phyloP scores from a whole-genome alignment of 2,329 filamentous ascomycete genomes.

The Colletotrichum orbiculare region DNA sequence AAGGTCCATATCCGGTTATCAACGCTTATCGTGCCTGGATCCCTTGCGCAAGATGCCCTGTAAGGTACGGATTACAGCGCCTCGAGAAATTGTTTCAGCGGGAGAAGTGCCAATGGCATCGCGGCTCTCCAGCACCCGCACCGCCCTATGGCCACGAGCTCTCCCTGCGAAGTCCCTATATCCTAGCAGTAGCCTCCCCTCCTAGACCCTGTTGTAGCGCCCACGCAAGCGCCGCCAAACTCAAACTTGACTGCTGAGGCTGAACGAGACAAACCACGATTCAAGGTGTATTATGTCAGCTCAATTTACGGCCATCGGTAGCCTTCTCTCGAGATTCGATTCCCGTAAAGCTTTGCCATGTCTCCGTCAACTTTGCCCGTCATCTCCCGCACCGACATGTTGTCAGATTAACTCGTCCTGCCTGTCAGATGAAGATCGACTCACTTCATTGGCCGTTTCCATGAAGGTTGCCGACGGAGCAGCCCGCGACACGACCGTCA shows the following conservation, averaged over 20 bases:
- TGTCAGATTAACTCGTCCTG: background rate
- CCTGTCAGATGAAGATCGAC: constrained; percentile 3
- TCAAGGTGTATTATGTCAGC: constrained; percentile 15
- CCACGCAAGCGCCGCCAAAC: too few relatives aligned
- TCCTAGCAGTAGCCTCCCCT: background rate
- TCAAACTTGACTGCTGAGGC: too few relatives aligned
- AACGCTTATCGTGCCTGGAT: too few relatives aligned
- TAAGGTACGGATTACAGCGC: too few relatives aligned
- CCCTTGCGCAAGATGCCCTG: too few relatives aligned
- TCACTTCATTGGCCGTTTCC: background rate
- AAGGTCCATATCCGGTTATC: too few relatives aligned
- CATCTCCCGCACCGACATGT: background rate
- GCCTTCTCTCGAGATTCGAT: too few relatives aligned
- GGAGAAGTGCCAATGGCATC: background rate
- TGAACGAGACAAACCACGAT: too few relatives aligned
- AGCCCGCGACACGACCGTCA: background rate
- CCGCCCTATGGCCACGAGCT: too few relatives aligned
- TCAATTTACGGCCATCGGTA: background rate
- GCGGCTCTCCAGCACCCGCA: background rate
- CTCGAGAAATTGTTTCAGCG: too few relatives aligned
- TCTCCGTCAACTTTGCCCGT: background rate
- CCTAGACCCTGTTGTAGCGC: too few relatives aligned
- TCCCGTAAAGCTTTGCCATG: background rate
- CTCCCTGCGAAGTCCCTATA: constrained; percentile 2
- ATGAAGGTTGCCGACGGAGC: background rate